Base-by-base conservation (phyloP, 768 basidiomycete genomes). In the Tulasnella sp. region DNA sequence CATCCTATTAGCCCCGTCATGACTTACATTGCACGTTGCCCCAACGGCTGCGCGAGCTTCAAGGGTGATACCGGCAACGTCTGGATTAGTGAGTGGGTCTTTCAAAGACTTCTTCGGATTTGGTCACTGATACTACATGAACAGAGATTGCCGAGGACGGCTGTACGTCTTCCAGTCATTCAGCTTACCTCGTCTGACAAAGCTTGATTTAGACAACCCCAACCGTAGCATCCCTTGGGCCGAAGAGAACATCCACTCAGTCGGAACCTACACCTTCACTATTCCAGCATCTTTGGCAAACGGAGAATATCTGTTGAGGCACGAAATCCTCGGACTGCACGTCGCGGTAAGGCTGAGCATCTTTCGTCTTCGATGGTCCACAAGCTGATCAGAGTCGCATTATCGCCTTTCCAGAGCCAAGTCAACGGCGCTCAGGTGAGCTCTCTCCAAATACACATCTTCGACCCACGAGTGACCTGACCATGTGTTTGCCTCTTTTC, bases 51-150 rank as follows among this genome's bases (percentile, higher is more conserved):
- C 36, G 17, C 71, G 35, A 73, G 11, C 40, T 72, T 74, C 64
- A 74, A 74, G 34, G 74, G 74, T 14, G 72, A 74, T 36, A 59
- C 72, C 14, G 74, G 74, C 42, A 74, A 67, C 62, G 71, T 74
- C 35, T 74, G 74, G 74, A 72, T 74, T 32, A 74, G 67, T 47
- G 47, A 68, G 71, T 73, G 59, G n/a, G 67, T 37, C n/a, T 47
- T 41, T 32, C 17, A 5, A 9, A 12, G 11, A 26, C 35, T 22
- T 62, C 11, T 17, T 62, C 16, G 26, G 34, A 40, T 19, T 8
- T 7, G 2, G 59, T 47, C 69, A n/a, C 44, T 52, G 32, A 62
- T 36, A 70, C 40, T 35, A 35, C 16, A n/a, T 29, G 3, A 6
- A 47, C 12, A 70, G 41, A 71, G 35, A 71, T 69, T 52, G 69